Base-by-base conservation (phyloP, 129 eudicot species). In the Oenanthe sinensis region DNA sequence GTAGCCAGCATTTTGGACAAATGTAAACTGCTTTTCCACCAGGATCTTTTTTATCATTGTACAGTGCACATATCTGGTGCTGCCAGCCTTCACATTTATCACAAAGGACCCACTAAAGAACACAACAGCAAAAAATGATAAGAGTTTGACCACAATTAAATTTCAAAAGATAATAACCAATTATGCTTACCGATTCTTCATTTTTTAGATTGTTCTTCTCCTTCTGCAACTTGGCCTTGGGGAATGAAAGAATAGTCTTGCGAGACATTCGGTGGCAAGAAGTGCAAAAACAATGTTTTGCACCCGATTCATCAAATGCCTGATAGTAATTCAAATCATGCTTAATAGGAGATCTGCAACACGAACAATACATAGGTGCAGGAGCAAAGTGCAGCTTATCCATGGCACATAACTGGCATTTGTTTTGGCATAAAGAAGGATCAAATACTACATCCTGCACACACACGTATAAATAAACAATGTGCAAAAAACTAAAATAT, bases 1-100 rank as follows among this genome's bases (percentile, higher is more conserved):
- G 78, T 47, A 89, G 77, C 72, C 89, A 86, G 84, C 98, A 93
- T 80, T 81, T 81, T 16, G 98, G 98, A 86, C 98, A 93, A n/a
- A 87, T 81, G 81, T 93, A 93, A 63, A 81, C 86, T 8, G 82
- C 89, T 45, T 89, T 80, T 65, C 96, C 93, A 71, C 84, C 92
- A 44, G 78, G 58, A 63, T 91, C 96, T 72, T 76, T 82, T 81
- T 86, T 88, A 75, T 85, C 83, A 83, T 88, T 93, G 70, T 88
- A 91, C 6, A 93, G 86, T 30, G 88, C 98, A 81, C 98, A 93
- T 79, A 87, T 87, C 77, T 90, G 90, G 82, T 93, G 98, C 78
- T 89, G 97, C 98, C 97, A 93, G 77, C 83, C 45, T 81, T 88
- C 87, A 81, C 98, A 93, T 81, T 82, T 88, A 76, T 93, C 96